Conservation (phyloP, 345 rosid genomes). For the Draba incana region DNA sequence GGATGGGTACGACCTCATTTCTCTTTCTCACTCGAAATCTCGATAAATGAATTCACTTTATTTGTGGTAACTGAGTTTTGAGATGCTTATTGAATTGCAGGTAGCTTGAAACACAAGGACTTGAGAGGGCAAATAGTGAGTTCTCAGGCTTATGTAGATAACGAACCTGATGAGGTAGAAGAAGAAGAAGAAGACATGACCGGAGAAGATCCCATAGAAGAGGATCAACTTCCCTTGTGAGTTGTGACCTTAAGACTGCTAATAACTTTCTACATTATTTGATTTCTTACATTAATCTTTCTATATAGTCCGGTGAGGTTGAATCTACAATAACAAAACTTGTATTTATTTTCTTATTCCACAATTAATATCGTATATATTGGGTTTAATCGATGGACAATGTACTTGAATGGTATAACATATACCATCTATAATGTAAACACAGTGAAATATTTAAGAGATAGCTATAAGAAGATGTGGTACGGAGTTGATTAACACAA, state of each 20-base stretch:
- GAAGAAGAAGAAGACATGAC: conserved; percentile 26
- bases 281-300: not conserved
- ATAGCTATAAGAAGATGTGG: too few relatives aligned
- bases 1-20: conserved; percentile 68
- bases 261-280: not conserved
- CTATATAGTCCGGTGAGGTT: not conserved
- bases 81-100: conserved; percentile 43
- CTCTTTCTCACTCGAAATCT: not conserved
- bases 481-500: too few relatives aligned
- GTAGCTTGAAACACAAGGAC: conserved; percentile 89
- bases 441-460: too few relatives aligned
- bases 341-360: not conserved
- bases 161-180: conserved; percentile 32
- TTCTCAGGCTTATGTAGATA: conserved; percentile 76
- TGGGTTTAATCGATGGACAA: not conserved
- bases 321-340: conserved; percentile 1
- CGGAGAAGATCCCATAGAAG: conserved; percentile 49
- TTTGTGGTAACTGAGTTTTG: not conserved
- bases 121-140: conserved; percentile 80
- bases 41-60: not conserved
- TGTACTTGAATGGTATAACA: too few relatives aligned
- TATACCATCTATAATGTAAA: too few relatives aligned
- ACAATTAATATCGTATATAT: not conserved
- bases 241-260: conserved; percentile 10
- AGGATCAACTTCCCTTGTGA: conserved; percentile 20